Evolutionary conservation across 2,329 filamentous ascomycete species (phyloP), one percentile per base, ranked within the genome.

Genomic region (Fusarium pseudograminearum): DNA sequence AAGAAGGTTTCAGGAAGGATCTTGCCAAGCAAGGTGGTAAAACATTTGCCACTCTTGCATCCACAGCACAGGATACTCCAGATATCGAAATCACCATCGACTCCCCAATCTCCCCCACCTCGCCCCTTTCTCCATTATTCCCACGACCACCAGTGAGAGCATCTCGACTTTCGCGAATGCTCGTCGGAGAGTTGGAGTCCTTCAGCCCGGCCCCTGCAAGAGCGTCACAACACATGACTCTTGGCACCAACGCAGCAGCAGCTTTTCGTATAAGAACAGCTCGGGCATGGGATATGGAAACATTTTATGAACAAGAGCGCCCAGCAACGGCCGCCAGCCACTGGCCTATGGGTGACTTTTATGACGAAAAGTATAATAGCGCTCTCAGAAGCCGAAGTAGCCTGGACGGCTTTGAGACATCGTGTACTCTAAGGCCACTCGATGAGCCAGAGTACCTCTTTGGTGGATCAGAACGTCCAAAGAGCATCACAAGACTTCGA

Each of bases 1-100:
- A 94, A 72, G 83, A 91, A 71, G 95, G 94, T 0, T 86, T 87
- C 63, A 85, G 87, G 26, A 81, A 81, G 44, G 82, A 87, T 3
- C 77, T 95, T 7, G 83, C 85, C 24, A 76, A 77, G 18, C 78
- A 82, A 26, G 67, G 72, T 24, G 77, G 76, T 7, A 84, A 86
- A 3, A 72, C 82, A 0, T 88, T 91, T 73, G 79, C 83, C 2
- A 76, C 79, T 0, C 77, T 87, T 24, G 58, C 80, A 4, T 69
- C 78, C 3, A 64, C 48, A 20, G 31, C 40, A 1, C 50, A 33
- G 7, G 48, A 73, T 26, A 33, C 30, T 6, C 36, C 45, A 16
- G 48, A 60, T 1, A 51, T 67, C 5, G 66, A 73, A 20, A 73
- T 71, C 31, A 61, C 30, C 7, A 41, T 71, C 11, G 55, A 45